A percentile compares a stretch with the other conserved stretches of the same genome.
Evolutionary conservation across 2,329 filamentous ascomycete species (phyloP).

Genomic region (Calonectria leucothoes): DNA sequence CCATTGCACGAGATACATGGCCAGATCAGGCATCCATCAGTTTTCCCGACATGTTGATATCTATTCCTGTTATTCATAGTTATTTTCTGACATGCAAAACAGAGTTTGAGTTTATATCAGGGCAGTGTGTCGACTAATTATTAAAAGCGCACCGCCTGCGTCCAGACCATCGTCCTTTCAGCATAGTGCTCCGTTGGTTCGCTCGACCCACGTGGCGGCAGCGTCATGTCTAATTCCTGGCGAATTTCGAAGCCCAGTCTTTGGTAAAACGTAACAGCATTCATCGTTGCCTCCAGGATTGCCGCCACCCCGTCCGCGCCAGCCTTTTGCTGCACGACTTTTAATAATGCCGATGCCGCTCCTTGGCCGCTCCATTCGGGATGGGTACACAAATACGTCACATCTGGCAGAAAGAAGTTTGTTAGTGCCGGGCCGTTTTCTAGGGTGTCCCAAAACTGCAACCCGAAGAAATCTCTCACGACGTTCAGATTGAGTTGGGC

Average conservation of each 20-base stretch:
- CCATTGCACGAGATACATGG: conserved; percentile 20
- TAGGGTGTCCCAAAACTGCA: background rate
- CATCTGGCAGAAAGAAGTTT: conserved; percentile 41
- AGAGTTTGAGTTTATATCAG: conserved; percentile 2
- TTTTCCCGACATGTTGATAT: conserved; percentile 6
- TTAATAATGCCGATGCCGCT: conserved; percentile 48
- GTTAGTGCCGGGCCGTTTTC: conserved; percentile 24
- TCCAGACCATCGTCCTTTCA: conserved; percentile 49
- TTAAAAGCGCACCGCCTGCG: conserved; percentile 17
- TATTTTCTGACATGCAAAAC: conserved; percentile 6
- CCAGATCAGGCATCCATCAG: background rate
- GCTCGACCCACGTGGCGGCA: conserved; percentile 45
- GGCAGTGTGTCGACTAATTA: conserved; percentile 8
- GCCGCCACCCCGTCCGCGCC: conserved; percentile 46
- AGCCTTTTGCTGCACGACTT: conserved; percentile 48
- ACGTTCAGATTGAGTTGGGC: conserved; percentile 13
- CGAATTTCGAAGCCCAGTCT: conserved; percentile 49
- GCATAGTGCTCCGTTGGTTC: conserved; percentile 48
- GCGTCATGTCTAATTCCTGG: conserved; percentile 48
- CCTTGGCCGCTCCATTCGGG: conserved; percentile 49
- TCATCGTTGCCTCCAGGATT: conserved; percentile 53
- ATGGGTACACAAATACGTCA: conserved; percentile 54
- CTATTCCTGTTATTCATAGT: conserved; percentile 18
- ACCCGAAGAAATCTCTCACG: conserved; percentile 13
- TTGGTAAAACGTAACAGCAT: conserved; percentile 52